A percentile compares a stretch with the other conserved stretches of the same genome.
These are phyloP conservation scores for Aristolochia californica DNA, from an alignment of 164 flowering plant species.

Conservation along the genomic window DNA sequence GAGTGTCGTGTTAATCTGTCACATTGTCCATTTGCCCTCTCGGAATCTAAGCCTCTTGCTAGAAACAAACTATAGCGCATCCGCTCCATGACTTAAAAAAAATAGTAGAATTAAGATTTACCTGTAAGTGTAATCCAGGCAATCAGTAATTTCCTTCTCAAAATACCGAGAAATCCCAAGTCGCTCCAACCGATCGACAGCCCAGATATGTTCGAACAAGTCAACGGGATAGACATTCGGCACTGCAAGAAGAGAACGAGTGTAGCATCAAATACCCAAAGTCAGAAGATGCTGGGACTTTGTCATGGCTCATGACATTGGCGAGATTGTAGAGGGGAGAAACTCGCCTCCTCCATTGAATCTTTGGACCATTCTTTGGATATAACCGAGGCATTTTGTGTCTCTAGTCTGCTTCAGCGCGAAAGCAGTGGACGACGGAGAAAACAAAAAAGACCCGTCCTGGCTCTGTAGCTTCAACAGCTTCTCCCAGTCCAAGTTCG, in stretches of 20 bases:
- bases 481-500: constrained; percentile 72
- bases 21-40: too few relatives aligned
- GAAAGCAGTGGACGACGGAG: constrained; percentile 91
- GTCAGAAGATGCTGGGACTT: background rate
- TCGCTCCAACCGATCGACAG: constrained; percentile 65
- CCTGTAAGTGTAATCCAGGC: constrained; percentile 49
- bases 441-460: constrained; percentile 90
- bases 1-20: too few relatives aligned
- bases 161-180: constrained; percentile 69
- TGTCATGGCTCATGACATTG: background rate
- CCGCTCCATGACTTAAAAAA: too few relatives aligned
- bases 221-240: constrained; percentile 76
- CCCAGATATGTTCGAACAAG: constrained; percentile 61
- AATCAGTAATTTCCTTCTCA: constrained; percentile 33
- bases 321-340: too few relatives aligned
- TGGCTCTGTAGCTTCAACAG: constrained; percentile 52
- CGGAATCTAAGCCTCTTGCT: too few relatives aligned
- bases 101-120: too few relatives aligned
- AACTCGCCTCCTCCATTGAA: constrained; percentile 89
- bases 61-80: too few relatives aligned
- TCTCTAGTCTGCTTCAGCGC: constrained; percentile 79
- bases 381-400: constrained; percentile 50
- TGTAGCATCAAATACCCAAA: background rate
- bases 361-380: constrained; percentile 36
- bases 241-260: constrained; percentile 22